phyloP scores from a whole-genome alignment of 2,329 filamentous ascomycete species.

The Penicillium sp. region DNA sequence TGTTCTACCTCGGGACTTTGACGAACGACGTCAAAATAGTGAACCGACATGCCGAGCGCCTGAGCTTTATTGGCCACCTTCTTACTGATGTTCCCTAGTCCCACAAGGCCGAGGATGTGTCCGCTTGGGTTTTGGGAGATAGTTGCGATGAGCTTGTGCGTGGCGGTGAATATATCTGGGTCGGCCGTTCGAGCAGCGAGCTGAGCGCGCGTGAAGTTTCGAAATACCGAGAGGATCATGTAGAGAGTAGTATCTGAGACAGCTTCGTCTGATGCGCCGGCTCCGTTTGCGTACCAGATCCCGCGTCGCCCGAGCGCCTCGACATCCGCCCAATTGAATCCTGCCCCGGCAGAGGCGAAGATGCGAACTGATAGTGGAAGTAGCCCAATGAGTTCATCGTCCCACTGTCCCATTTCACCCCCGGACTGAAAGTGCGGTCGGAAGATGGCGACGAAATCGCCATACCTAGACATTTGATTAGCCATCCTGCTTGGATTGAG shows the following conservation, averaged over 20 bases:
- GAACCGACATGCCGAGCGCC: slow-evolving; percentile 58
- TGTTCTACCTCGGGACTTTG: slow-evolving; percentile 42
- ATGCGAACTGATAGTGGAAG: slow-evolving; percentile 63
- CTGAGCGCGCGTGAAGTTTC: slow-evolving; percentile 56
- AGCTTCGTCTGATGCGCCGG: slow-evolving; percentile 50
- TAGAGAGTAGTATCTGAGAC: slow-evolving; percentile 51
- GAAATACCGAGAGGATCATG: slow-evolving; percentile 54
- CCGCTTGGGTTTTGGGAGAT: slow-evolving; percentile 57
- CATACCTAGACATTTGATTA: slow-evolving; percentile 32
- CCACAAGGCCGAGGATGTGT: slow-evolving; percentile 58
- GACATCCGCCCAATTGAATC: slow-evolving; percentile 71
- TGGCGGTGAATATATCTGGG: slow-evolving; percentile 45
- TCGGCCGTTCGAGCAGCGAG: slow-evolving; percentile 53
- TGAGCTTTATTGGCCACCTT: slow-evolving; percentile 54
- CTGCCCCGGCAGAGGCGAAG: slow-evolving; percentile 68
- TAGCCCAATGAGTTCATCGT: slow-evolving; percentile 61
- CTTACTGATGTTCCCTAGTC: slow-evolving; percentile 55
- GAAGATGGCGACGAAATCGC: slow-evolving; percentile 48
- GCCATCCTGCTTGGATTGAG: not conserved
- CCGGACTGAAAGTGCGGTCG: slow-evolving; percentile 68
- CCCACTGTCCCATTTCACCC: slow-evolving; percentile 70
- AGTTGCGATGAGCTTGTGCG: slow-evolving; percentile 51
- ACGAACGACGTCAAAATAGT: slow-evolving; percentile 58
- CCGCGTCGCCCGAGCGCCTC: slow-evolving; percentile 47
- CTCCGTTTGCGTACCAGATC: slow-evolving; percentile 53